Conservation (phyloP, 1,284 basidiomycete species). For the Ustilago crameri region DNA sequence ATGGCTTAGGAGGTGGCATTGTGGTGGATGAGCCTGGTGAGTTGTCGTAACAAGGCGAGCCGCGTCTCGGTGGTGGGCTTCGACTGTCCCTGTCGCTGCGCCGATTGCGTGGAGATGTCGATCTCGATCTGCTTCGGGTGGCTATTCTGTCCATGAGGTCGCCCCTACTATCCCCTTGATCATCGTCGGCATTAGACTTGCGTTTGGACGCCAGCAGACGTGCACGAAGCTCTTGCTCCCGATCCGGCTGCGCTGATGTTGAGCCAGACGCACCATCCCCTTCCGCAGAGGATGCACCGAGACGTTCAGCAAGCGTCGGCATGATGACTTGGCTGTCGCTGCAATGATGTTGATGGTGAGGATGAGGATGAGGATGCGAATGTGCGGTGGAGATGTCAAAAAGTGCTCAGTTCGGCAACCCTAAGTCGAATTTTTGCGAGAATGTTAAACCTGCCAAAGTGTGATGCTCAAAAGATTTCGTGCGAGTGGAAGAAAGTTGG, state of each 20-base stretch:
- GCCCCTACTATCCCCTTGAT: neutral
- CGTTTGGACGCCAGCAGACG: conserved; percentile 35
- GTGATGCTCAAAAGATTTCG: conserved; percentile 6
- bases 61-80: conserved; percentile 20
- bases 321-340: conserved; percentile 8
- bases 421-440: neutral
- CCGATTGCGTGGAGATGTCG: conserved; percentile 2
- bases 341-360: conserved; percentile 4
- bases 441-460: conserved; percentile 1
- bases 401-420: conserved; percentile 20
- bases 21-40: conserved; percentile 10
- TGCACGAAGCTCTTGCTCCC: conserved; percentile 36
- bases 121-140: conserved; percentile 2
- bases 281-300: conserved; percentile 9
- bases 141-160: conserved; percentile 1
- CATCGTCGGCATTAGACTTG: conserved; percentile 4
- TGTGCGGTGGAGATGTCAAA: too few relatives aligned
- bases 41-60: conserved; percentile 24
- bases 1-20: conserved; percentile 21
- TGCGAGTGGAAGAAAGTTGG: conserved; percentile 41
- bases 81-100: neutral
- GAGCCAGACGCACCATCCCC: conserved; percentile 1
- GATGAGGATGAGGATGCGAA: neutral
- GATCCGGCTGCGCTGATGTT: conserved; percentile 2
- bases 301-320: conserved; percentile 30